Evolutionary conservation across 2,329 filamentous ascomycete species (phyloP).

Genomic region (Fusarium equiseti): DNA sequence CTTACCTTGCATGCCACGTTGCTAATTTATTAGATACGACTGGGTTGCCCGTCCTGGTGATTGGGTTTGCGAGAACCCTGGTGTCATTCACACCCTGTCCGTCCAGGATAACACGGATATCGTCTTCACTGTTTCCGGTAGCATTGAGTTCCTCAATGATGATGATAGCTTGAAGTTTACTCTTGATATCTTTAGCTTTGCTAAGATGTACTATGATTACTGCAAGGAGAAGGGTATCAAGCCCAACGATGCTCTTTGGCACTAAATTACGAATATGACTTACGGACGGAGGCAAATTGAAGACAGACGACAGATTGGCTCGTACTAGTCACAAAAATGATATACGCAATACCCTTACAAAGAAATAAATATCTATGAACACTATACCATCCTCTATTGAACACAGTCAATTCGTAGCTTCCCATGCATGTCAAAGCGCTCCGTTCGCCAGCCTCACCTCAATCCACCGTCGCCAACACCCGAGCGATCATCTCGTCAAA

Average conservation of each 20-base stretch:
- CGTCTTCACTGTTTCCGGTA: conserved; percentile 44
- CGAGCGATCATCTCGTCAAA: conserved; percentile 20
- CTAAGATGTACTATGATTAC: conserved; percentile 36
- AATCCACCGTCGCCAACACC: not conserved
- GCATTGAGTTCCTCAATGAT: conserved; percentile 45
- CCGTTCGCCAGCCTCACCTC: not conserved
- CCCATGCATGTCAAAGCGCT: not conserved
- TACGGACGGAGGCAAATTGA: not conserved
- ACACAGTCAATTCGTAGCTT: not conserved
- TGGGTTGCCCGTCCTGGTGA: conserved; percentile 45
- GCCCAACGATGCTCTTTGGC: conserved; percentile 33
- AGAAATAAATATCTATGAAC: not conserved
- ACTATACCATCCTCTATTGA: not conserved
- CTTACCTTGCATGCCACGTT: not conserved
- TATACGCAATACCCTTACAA: not conserved
- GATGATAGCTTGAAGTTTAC: conserved; percentile 42
- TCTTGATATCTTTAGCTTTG: conserved; percentile 43
- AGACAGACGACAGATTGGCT: not conserved
- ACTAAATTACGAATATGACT: conserved; percentile 10
- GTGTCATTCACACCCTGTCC: conserved; percentile 43
- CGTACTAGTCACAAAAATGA: not conserved
- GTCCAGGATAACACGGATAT: conserved; percentile 42
- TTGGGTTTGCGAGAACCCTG: conserved; percentile 45
- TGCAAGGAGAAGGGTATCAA: conserved; percentile 34
- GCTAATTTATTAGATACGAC: conserved; percentile 40